phyloP scores from a whole-genome alignment of 2,329 filamentous ascomycete species.

The Pseudocercospora eumusae region DNA sequence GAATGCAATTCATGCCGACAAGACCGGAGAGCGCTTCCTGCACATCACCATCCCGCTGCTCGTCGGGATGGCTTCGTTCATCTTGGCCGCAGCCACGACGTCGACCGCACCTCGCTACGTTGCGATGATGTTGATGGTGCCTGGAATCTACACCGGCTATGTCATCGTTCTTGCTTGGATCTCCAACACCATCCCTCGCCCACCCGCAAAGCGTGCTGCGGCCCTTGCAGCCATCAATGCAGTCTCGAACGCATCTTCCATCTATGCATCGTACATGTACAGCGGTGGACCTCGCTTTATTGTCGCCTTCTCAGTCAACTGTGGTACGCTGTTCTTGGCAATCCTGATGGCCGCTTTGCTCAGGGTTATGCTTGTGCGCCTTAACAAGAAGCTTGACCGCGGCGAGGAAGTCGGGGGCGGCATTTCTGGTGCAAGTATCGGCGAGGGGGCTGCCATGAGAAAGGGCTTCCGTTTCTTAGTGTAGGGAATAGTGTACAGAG shows the following conservation, averaged over 20 bases:
- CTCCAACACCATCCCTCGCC: slow-evolving; percentile 70
- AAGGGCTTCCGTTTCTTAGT: slow-evolving; percentile 67
- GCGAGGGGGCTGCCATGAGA: slow-evolving; percentile 56
- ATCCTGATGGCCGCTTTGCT: slow-evolving; percentile 65
- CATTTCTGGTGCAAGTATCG: slow-evolving; percentile 51
- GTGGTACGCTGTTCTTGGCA: slow-evolving; percentile 63
- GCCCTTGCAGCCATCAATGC: slow-evolving; percentile 76
- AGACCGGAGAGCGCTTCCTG: slow-evolving; percentile 45
- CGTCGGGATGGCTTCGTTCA: slow-evolving; percentile 37
- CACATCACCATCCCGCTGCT: slow-evolving; percentile 41
- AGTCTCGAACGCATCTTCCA: slow-evolving; percentile 64
- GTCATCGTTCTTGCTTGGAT: slow-evolving; percentile 75
- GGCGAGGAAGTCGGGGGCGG: slow-evolving; percentile 58
- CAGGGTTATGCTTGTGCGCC: slow-evolving; percentile 61
- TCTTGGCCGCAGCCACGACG: slow-evolving; percentile 36
- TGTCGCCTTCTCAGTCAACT: slow-evolving; percentile 45
- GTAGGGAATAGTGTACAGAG: slow-evolving; percentile 1
- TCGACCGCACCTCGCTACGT: slow-evolving; percentile 38
- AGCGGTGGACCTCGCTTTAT: slow-evolving; percentile 35
- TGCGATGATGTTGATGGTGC: slow-evolving; percentile 44
- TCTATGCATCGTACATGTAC: slow-evolving; percentile 55
- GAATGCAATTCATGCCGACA: slow-evolving; percentile 45
- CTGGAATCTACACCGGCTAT: slow-evolving; percentile 62
- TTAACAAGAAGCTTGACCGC: slow-evolving; percentile 70
- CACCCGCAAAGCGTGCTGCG: slow-evolving; percentile 71